Base-by-base conservation (phyloP, 2,329 filamentous ascomycete species). In the Ceratocystis diversiconidia region DNA sequence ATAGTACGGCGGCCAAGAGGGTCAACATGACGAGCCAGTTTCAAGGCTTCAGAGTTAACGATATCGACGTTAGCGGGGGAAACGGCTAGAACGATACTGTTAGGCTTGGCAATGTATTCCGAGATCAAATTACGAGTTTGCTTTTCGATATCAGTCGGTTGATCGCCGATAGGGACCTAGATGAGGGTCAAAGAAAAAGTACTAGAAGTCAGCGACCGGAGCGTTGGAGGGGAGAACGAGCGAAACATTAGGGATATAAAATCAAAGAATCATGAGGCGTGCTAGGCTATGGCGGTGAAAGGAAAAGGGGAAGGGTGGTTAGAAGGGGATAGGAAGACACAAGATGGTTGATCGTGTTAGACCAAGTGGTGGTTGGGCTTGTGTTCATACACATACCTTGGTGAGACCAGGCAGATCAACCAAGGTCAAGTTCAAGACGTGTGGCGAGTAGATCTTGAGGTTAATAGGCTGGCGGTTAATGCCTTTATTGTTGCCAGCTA, bases 391-490 rank as follows among this genome's bases (percentile, higher is more conserved):
- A 69, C 76, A 64, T 75, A 90, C 88, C 82, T 99, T 97, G 72
- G 94, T 99, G 73, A 99, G 79, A 71, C 94, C 94, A 2, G 94
- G 94, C 73, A 99, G 77, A 80, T 99, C 94, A 68, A 99, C 94
- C 71, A 99, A 80, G 1, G 94, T 99, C 76, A 99, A 80, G 76
- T 95, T 99, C 68, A 99, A 83, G 68, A 99, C 94, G 75, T 96
- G 88, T 28, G 94, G 92, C 59, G 94, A 97, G 79, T 96, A 99
- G 69, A 99, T 94, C 75, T 97, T 97, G 70, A 99, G 83, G 77
- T 99, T 97, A 76, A 99, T 99, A 67, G 94, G 91, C 74, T 95
- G 90, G 69, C 94, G 83, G 76, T 96, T 96, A 79, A 99, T 99
- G 72, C 94, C 94, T 78, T 97, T 97, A 79, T 99, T 99, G 78